A percentile compares a stretch with the other conserved stretches of the same genome.
Evolutionary conservation across 208 protist species (phyloP).

Genomic region (Trypanosomatidae sp.): DNA sequence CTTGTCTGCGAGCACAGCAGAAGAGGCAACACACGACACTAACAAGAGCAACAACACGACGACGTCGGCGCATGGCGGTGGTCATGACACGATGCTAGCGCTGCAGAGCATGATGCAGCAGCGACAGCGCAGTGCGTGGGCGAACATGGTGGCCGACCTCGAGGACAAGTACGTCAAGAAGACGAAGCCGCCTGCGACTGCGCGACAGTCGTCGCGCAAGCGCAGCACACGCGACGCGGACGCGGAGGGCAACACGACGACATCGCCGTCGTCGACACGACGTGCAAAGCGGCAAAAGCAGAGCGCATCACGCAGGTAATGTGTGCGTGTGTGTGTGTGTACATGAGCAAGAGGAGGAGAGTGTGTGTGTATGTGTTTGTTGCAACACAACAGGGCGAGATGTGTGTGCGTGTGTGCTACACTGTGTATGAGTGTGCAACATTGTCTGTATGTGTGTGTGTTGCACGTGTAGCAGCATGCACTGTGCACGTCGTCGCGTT

Average conservation of each 20-base stretch:
- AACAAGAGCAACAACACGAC: background rate
- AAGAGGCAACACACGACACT: background rate
- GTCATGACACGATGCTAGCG: conserved; percentile 8
- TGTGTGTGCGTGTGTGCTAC: too few relatives aligned
- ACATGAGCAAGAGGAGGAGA: too few relatives aligned
- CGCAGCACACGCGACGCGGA: background rate
- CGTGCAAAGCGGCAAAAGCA: background rate
- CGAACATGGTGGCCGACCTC: conserved; percentile 43
- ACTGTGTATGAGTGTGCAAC: too few relatives aligned
- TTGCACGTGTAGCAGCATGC: too few relatives aligned
- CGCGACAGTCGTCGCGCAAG: background rate
- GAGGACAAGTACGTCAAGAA: conserved; percentile 44
- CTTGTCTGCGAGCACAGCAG: background rate
- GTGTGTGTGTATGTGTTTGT: too few relatives aligned
- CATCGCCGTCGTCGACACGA: background rate
- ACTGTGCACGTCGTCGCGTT: too few relatives aligned
- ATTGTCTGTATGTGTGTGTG: too few relatives aligned
- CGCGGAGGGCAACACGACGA: too few relatives aligned
- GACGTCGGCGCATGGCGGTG: conserved; percentile 1
- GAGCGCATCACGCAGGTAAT: too few relatives aligned
- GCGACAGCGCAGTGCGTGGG: conserved; percentile 34
- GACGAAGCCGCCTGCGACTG: background rate
- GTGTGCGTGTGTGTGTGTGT: too few relatives aligned
- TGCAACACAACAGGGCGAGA: too few relatives aligned
- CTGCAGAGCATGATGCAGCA: conserved; percentile 57